Evolutionary conservation across 805 yeast genomes (phyloP), one percentile per base, ranked within the genome.

Genomic region (Cyberlindnera americana): DNA sequence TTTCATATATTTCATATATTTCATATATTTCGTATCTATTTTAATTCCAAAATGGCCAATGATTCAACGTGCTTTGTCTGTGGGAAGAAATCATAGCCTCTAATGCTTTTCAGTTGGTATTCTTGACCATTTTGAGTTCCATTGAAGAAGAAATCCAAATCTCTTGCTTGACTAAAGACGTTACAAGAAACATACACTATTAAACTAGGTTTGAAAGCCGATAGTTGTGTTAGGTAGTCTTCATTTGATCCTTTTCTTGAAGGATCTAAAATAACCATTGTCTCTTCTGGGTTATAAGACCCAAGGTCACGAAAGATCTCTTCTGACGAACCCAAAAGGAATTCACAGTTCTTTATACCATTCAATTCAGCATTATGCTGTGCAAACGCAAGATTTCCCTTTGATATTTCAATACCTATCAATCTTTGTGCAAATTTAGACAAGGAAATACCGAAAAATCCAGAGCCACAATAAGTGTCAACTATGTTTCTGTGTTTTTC

Each of bases 91-190:
- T 91, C 99, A 59, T 90, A 93, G 1, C 99, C 99, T 54, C 85
- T 78, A 21, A 93, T 69, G 46, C 86, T 78, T 47, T 83, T 91
- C 16, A 93, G 72, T 36, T 65, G 65, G 64, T 88, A 93, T 19
- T 71, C 54, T 4, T 57, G 48, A 2, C 93, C 93, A 48, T 77
- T 60, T 18, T 61, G 66, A 5, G 90, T 81, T 21, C 78, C 69
- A 40, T 73, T 75, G 40, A 89, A 60, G 54, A 91, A 85, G 66
- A 77, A 89, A 47, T 84, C 86, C 33, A 91, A 59, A 59, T 91
- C 99, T 52, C 98, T 71, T 2, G 98, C 98, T 64, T 91, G 99
- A n/a, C 96, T 86, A 64, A 90, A 96, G 33, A 91, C 99, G 60
- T 91, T 91, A 66, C 99, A 91, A 38, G 96, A 86, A 40, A 91